Evolutionary conservation across 148 eudicot genomes (phyloP).

Genomic region (Camellia japonica): DNA sequence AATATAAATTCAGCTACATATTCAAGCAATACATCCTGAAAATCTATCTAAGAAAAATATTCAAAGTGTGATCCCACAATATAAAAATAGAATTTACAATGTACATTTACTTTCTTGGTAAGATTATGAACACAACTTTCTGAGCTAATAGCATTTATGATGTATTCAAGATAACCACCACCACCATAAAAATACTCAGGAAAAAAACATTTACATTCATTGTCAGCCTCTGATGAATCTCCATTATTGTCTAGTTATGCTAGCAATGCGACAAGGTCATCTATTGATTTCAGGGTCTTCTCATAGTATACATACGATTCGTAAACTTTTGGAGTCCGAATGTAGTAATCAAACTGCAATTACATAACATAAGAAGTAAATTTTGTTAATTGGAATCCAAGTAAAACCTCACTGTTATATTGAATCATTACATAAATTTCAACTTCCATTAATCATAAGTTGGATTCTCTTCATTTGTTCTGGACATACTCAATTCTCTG

Average conservation of each 20-base stretch:
- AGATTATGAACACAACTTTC: too few relatives aligned
- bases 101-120: too few relatives aligned
- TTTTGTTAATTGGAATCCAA: background rate
- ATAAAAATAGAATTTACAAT: too few relatives aligned
- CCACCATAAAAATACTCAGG: background rate
- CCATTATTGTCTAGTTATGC: slow-evolving; percentile 17
- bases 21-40: background rate
- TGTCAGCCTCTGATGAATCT: background rate
- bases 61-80: too few relatives aligned
- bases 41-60: too few relatives aligned
- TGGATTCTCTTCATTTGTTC: background rate
- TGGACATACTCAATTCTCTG: background rate
- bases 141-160: too few relatives aligned
- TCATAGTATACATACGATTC: slow-evolving; percentile 77
- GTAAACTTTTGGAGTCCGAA: slow-evolving; percentile 76
- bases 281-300: slow-evolving; percentile 86
- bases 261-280: slow-evolving; percentile 61
- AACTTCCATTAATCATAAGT: background rate
- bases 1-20: background rate
- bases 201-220: background rate
- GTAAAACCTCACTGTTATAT: too few relatives aligned
- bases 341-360: slow-evolving; percentile 71
- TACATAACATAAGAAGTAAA: background rate
- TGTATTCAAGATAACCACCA: background rate
- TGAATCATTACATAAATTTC: background rate